These are phyloP conservation scores for Berberis vulgaris DNA, from an alignment of 164 flowering plant genomes.

Conservation along the genomic window DNA sequence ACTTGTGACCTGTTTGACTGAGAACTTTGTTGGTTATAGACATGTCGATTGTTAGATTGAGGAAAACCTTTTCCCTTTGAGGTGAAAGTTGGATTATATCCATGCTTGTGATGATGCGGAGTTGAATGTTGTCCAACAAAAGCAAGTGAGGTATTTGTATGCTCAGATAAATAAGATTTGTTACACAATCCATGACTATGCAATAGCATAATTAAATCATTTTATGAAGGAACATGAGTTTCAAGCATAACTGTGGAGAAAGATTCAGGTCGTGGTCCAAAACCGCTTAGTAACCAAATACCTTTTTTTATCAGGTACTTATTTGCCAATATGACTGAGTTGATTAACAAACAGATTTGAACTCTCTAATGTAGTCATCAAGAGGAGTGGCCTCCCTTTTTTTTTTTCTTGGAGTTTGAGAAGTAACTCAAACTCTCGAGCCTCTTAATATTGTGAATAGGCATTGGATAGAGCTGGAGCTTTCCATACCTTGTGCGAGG, in stretches of 20 bases:
- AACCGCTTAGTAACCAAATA: background rate
- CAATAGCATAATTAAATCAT: background rate
- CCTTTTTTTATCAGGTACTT: background rate
- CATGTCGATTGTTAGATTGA: background rate
- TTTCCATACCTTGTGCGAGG: background rate
- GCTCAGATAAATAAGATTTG: background rate
- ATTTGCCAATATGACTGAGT: background rate
- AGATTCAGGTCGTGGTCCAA: background rate
- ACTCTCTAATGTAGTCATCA: background rate
- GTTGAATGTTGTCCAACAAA: background rate
- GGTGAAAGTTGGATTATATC: background rate
- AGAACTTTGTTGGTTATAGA: background rate
- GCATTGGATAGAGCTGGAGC: background rate
- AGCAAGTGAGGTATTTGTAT: background rate
- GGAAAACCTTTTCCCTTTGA: slow-evolving; percentile 2
- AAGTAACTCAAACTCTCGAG: background rate
- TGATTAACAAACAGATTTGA: background rate
- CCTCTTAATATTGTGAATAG: background rate
- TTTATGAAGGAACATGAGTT: background rate
- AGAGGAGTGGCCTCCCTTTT: background rate
- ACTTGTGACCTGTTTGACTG: background rate
- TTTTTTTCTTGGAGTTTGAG: no score
- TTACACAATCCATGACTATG: background rate
- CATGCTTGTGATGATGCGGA: background rate
- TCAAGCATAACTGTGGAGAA: background rate